Evolutionary conservation across 352 stramenopile genomes (phyloP), one percentile per base, ranked within the genome.

Genomic region (Phytophthora uliginosa): DNA sequence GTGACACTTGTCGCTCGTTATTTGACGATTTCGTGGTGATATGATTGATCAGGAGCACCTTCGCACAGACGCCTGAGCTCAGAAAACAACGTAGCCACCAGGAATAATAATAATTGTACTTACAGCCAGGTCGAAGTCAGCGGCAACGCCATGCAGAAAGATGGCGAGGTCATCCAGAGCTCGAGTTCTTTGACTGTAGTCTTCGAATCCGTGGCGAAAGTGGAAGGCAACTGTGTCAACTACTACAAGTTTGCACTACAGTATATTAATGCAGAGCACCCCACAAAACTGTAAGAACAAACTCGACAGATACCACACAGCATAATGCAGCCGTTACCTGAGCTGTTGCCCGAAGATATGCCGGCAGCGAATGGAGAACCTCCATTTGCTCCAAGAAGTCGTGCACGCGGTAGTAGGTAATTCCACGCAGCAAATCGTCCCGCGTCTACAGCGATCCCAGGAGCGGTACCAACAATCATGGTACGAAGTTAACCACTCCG

Each of bases 141-240:
- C 40, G 0, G 85, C 78, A 6, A 96, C 51, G 13, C 75, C 69
- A 51, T 94, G 83, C 34, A 99, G 72, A 53, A 91, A 83, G 1
- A 59, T 69, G 42, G 93, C 88, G 52, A 98, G 74, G 26, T 76
- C 73, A n/a, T 91, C 88, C n/a, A 98, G 73, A 12, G 83, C 74
- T 26, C 89, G 77, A 12, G 82, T 66, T 18, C 94, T 84, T 66
- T 90, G 79, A 1, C 65, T 58, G 56, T 88, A 95, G 45, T 97
- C 79, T 59, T 95, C 85, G 55, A 93, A 95, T 0, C 82, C 88
- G 52, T 97, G 91, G 10, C 97, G 85, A 78, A 98, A 98, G 74
- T 98, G 97, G 82, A 99, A 99, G 15, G 97, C 93, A 20, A 99
- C 79, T 24, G 87, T 98, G 65, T 99, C 97, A n/a, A 99, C 64